Evolutionary conservation across 495 filamentous ascomycete genomes (phyloP).

Genomic region (Penicillium antarcticum): DNA sequence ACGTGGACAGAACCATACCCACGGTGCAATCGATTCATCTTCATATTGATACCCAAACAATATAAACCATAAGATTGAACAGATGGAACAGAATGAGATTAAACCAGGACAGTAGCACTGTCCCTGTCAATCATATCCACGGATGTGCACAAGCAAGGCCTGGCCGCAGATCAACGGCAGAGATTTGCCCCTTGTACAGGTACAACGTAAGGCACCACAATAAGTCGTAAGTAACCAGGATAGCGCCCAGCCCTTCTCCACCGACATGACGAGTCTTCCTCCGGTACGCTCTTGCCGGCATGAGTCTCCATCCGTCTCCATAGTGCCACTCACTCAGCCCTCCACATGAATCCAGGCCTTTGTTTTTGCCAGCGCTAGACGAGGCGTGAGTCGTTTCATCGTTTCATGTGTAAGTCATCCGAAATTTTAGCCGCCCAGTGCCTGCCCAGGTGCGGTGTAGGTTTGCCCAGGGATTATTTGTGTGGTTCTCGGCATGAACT

Average conservation of each 20-base stretch:
- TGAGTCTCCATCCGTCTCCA: neutral
- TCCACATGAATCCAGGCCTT: constrained; percentile 1
- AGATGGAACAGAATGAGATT: no score
- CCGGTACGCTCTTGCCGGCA: neutral
- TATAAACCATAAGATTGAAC: no score
- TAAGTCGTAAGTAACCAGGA: no score
- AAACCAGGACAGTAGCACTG: no score
- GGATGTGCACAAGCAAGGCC: constrained; percentile 5
- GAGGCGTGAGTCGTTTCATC: neutral
- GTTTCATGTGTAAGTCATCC: neutral
- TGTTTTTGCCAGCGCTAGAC: neutral
- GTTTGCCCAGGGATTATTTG: no score
- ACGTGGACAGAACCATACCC: neutral
- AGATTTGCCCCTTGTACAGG: constrained; percentile 1
- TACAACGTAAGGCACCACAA: no score
- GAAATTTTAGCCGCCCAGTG: neutral
- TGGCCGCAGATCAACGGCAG: constrained; percentile 8
- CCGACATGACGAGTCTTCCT: constrained; percentile 3
- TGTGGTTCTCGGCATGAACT: no score
- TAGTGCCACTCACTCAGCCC: neutral
- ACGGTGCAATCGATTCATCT: no score
- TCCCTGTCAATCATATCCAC: constrained; percentile 4
- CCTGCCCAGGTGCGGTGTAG: neutral
- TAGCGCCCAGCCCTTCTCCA: neutral
- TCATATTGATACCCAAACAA: no score